Percentiles rank a stretch among this genome's conserved stretches.
phyloP scores from a whole-genome alignment of 768 basidiomycete genomes.

The Amanita brunnescens region DNA sequence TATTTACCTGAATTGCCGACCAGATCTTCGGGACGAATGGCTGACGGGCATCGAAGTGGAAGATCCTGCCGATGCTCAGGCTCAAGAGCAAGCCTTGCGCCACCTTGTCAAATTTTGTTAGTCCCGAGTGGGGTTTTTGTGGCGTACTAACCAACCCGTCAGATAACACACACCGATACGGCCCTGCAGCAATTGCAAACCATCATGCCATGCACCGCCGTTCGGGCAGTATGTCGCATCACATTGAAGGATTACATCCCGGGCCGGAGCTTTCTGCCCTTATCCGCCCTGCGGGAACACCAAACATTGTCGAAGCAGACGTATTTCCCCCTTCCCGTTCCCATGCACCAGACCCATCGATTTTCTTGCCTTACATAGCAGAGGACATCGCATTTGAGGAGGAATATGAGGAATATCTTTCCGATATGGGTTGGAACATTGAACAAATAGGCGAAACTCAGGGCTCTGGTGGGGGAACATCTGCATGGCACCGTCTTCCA shows the following conservation, averaged over 20 bases:
- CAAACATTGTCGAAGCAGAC: constrained; percentile 75
- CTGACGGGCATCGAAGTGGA: constrained; percentile 89
- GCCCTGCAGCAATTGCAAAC: constrained; percentile 42
- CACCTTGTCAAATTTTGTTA: constrained; percentile 91
- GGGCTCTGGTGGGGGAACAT: constrained; percentile 23
- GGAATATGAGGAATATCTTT: constrained; percentile 93
- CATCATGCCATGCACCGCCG: constrained; percentile 60
- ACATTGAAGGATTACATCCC: constrained; percentile 65
- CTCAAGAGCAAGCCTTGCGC: constrained; percentile 91
- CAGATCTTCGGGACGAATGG: constrained; percentile 97
- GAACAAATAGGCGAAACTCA: constrained; percentile 38
- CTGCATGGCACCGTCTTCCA: constrained; percentile 81
- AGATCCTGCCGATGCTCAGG: constrained; percentile 84
- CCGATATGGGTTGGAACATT: constrained; percentile 74
- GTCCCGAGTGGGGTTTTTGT: constrained; percentile 18
- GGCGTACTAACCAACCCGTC: constrained; percentile 9
- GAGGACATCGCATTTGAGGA: constrained; percentile 95
- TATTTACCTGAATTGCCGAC: constrained; percentile 95
- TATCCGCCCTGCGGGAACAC: constrained; percentile 66
- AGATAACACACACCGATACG: constrained; percentile 93
- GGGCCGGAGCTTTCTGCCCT: constrained; percentile 70
- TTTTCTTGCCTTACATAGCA: constrained; percentile 84
- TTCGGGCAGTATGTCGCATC: constrained; percentile 77
- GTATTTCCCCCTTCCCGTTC: constrained; percentile 93
- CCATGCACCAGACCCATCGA: constrained; percentile 73